Evolutionary conservation across 1,139 yeast genomes (phyloP), one percentile per base, ranked within the genome.

Genomic region (Hyphopichia pseudoburtonii): DNA sequence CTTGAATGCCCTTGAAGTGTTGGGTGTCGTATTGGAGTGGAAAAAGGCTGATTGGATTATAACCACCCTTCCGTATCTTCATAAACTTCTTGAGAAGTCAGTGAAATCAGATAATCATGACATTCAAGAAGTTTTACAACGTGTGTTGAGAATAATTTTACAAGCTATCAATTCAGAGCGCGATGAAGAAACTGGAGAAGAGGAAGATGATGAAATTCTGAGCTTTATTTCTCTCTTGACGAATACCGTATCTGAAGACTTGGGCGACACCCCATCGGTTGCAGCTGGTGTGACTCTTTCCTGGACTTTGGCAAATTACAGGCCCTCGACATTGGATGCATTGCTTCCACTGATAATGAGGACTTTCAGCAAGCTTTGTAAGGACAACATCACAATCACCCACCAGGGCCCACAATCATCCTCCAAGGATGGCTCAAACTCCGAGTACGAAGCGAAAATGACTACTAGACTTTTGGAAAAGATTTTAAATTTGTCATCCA

Each of bases 281-380:
- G 92, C 95, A 14, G 94, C 97, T 7, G 96, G 97, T 46, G 90
- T 90, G 1, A 83, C 89, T 15, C 67, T 92, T 34, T 82, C 94
- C 2, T 84, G 94, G 84, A 85, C 95, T 0, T 64, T 90, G 41
- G 87, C 88, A 11, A 78, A 80, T 48, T 81, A 77, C 54, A 76
- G 81, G 37, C 95, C 96, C 0, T 74, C 82, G 23, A 74, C 81
- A 5, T 70, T 90, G 40, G 96, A 89, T 48, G 70, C 86, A 0
- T 66, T 88, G 36, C 67, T 90, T 35, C 92, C 90, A 5, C 67
- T 78, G 45, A 73, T 90, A 16, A 84, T 90, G 85, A 79, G 90
- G 54, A 85, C 95, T 0, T 85, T 92, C 60, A 86, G 90, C 42
- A 88, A 88, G 55, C 73, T 90, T 34, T 87, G 94, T 56, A 87